Evolutionary conservation across 257 asterid genomes (phyloP), one percentile per base, ranked within the genome.

Genomic region (Primulina huaijiensis): DNA sequence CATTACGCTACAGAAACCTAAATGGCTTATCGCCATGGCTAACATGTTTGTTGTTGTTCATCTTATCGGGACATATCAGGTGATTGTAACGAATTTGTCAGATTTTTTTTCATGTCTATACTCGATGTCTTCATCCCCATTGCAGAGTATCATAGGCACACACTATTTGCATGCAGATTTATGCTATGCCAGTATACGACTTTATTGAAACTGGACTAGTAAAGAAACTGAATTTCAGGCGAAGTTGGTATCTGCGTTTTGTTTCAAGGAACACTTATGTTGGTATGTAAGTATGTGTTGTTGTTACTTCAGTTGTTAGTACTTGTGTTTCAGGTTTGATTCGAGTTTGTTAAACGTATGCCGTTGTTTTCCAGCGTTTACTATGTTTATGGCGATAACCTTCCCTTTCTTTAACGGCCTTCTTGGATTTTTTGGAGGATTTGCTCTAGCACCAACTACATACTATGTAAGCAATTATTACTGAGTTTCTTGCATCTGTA

Each of bases 161-260:
- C 3, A 2, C 0, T 40, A 40, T 40, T 40, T 40, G 8, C 7
- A 2, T 65, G 68, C 77, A 84, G 88, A 14, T 84, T 5, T 81
- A 79, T 55, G 88, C 88, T 7, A 81, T 84, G 74, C 86, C 86
- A 19, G 86, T 81, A 16, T 84, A 76, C 25, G 88, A 84, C 79
- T 81, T 84, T 86, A 81, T 81, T 61, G 88, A 84, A 61, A 40
- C 78, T 8, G 81, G 79, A 63, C 84, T 84, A 3, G 82, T 84
- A 23, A 81, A 77, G 76, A 84, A 81, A 64, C 21, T 74, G 30
- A 69, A n/a, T 12, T 81, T 74, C 70, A 74, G 19, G 20, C 83
- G 78, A 17, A 81, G 73, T 19, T 70, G 82, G 82, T 62, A 57
- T 30, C 60, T 84, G 70, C 84, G 86, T 1, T 56, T 83, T 14